phyloP scores from a whole-genome alignment of 306 rosid genomes.

The Cicer yamashitae region DNA sequence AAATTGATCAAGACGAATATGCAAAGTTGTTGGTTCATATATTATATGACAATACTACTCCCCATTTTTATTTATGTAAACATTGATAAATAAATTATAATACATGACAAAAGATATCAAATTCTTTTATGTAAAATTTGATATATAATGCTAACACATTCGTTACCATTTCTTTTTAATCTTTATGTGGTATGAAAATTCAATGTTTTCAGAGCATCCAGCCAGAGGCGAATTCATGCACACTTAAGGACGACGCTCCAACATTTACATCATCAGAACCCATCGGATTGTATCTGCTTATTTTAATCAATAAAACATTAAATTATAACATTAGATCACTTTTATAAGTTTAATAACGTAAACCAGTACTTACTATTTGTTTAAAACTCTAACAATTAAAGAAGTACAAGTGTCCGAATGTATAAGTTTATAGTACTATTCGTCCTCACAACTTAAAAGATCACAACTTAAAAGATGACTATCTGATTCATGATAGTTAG shows the following conservation, averaged over 20 bases:
- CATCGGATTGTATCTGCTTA: slow-evolving; percentile 58
- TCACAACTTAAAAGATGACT: no score
- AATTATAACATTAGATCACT: no score
- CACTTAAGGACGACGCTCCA: slow-evolving; percentile 55
- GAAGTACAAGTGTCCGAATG: no score
- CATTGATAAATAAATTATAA: slow-evolving; percentile 12
- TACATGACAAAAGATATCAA: slow-evolving; percentile 8
- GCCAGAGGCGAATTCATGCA: slow-evolving; percentile 63
- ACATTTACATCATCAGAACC: slow-evolving; percentile 49
- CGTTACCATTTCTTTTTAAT: neutral
- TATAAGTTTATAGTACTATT: no score
- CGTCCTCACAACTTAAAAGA: no score
- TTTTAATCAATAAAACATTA: slow-evolving; percentile 13
- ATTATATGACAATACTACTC: slow-evolving; percentile 18
- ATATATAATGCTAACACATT: slow-evolving; percentile 9
- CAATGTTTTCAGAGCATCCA: slow-evolving; percentile 64
- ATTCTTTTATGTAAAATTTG: slow-evolving; percentile 37
- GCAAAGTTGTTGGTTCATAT: slow-evolving; percentile 30
- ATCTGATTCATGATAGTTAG: no score
- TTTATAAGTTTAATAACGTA: no score
- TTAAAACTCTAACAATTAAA: no score
- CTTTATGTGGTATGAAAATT: neutral
- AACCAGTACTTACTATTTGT: no score
- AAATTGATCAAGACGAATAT: slow-evolving; percentile 28
- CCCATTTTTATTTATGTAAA: slow-evolving; percentile 36